Percentiles rank a stretch among this genome's conserved stretches.
phyloP scores from a whole-genome alignment of 192 early-diverging fungal species.

The Mortierella alpina region DNA sequence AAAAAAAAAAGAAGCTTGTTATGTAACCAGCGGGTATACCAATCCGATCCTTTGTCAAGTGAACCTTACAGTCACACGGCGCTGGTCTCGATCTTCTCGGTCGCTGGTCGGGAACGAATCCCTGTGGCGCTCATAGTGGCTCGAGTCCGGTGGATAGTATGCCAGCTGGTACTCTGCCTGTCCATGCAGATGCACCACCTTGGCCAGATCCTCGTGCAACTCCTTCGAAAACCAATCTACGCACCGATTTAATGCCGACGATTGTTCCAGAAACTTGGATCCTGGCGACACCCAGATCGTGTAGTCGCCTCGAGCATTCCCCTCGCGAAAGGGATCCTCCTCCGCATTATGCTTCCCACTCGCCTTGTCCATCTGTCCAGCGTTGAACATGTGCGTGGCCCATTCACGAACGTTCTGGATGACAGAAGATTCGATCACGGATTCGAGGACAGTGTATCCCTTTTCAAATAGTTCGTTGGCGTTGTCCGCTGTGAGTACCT shows the following conservation, averaged over 20 bases:
- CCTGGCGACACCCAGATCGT: constrained; percentile 59
- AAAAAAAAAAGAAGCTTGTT: neutral
- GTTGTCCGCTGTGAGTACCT: constrained; percentile 44
- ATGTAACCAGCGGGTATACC: too few species aligned
- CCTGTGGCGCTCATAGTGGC: constrained; percentile 64
- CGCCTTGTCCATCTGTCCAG: constrained; percentile 55
- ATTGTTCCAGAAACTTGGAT: constrained; percentile 33
- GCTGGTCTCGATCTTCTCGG: constrained; percentile 58
- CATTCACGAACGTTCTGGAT: constrained; percentile 51
- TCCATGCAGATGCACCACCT: constrained; percentile 57
- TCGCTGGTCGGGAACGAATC: constrained; percentile 70
- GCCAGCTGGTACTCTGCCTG: constrained; percentile 62
- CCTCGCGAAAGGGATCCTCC: constrained; percentile 60
- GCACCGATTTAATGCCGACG: constrained; percentile 29
- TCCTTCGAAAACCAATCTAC: constrained; percentile 51
- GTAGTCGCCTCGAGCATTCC: constrained; percentile 62
- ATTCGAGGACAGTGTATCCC: constrained; percentile 56
- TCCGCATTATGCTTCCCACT: constrained; percentile 49
- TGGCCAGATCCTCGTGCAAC: constrained; percentile 54
- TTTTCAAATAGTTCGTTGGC: constrained; percentile 56
- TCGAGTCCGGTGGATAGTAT: constrained; percentile 59
- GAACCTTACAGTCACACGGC: constrained; percentile 60
- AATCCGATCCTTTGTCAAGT: too few species aligned
- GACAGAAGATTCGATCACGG: constrained; percentile 42
- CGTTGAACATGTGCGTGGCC: constrained; percentile 47